Base-by-base conservation (phyloP, 495 filamentous ascomycete genomes). In the Cudoniella acicularis region DNA sequence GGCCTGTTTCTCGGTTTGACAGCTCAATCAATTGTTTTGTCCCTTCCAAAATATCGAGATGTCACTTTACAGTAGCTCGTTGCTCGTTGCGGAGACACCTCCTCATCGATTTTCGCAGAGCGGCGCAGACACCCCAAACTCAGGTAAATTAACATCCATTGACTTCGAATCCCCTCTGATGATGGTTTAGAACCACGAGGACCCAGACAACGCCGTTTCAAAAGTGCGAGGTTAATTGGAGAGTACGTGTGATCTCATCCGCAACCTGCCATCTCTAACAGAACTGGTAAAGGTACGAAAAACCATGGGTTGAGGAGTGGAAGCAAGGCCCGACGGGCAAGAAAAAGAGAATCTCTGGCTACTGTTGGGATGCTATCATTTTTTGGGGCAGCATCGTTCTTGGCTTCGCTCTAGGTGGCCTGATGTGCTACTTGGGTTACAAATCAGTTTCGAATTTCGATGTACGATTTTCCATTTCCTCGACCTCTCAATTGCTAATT, bases 241-340 rank as follows among this genome's bases (percentile, higher is more conserved):
- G 30, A 36, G 30, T 36, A 13, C 4, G 30, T 36, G 4, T 13
- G 30, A 36, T 36, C 30, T 6, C 30, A 13, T 36, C 13, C 13
- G 6, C 4, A 36, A 6, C 4, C 13, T 6, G 13, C 13, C 6
- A 36, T 13, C 13, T 36, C 30, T 36, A 36, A 36, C 30, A 4
- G 13, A 36, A 52, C 6, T 30, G 8, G 10, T 26, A 30, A 27
- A 52, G 50, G 24, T 75, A 72, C 49, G 72, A 72, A 61, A 67
- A 71, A 53, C 70, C 70, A 27, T 73, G 70, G 70, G 54, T 69
- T 0, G 42, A 56, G 1, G 71, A 73, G 13, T 36, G 30, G 30
- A 36, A 36, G 30, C 30, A 36, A 36, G 30, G 30, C 13, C 30
- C 30, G 4, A 13, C 30, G 4, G 30, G 30, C 4, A 36, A 36